A percentile compares a stretch with the other conserved stretches of the same genome.
These are phyloP conservation scores for Parastagonospora nodorum DNA, from an alignment of 2,329 filamentous ascomycete species.

Conservation along the genomic window DNA sequence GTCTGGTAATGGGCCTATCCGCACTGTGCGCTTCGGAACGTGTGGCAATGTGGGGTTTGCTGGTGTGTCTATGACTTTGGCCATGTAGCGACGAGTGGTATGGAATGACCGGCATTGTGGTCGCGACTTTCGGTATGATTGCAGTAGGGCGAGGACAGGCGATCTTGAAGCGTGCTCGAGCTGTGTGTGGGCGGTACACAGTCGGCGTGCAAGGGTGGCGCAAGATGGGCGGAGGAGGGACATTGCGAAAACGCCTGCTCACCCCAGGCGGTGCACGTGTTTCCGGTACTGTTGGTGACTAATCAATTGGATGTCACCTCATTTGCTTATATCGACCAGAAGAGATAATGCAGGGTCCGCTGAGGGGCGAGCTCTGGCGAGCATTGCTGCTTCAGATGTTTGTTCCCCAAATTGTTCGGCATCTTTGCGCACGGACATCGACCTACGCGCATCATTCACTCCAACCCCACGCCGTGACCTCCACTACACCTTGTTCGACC, in stretches of 20 bases:
- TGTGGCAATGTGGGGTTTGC: constrained; percentile 23
- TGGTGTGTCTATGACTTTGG: constrained; percentile 32
- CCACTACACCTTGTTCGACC: not conserved
- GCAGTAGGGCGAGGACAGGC: constrained; percentile 28
- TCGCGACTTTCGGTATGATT: constrained; percentile 10
- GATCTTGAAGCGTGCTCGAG: constrained; percentile 21
- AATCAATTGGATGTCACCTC: not conserved
- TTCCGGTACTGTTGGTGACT: not conserved
- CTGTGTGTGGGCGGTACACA: constrained; percentile 26
- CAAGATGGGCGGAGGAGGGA: constrained; percentile 36
- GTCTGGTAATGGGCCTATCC: constrained; percentile 38
- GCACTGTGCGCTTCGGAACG: constrained; percentile 35
- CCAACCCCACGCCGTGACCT: not conserved
- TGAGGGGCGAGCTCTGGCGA: not conserved
- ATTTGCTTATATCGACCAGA: constrained; percentile 1
- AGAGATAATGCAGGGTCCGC: not conserved
- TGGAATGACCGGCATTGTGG: constrained; percentile 32
- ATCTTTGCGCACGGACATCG: not conserved
- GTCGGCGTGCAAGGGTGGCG: constrained; percentile 35
- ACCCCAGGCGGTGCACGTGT: not conserved
- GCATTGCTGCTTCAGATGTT: not conserved
- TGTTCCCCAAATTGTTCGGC: constrained; percentile 5
- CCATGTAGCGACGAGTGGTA: constrained; percentile 25
- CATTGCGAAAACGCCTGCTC: constrained; percentile 16
- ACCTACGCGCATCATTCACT: no score